These are phyloP conservation scores for Solanum hybrid DNA, from an alignment of 305 asterid species.

Conservation along the genomic window DNA sequence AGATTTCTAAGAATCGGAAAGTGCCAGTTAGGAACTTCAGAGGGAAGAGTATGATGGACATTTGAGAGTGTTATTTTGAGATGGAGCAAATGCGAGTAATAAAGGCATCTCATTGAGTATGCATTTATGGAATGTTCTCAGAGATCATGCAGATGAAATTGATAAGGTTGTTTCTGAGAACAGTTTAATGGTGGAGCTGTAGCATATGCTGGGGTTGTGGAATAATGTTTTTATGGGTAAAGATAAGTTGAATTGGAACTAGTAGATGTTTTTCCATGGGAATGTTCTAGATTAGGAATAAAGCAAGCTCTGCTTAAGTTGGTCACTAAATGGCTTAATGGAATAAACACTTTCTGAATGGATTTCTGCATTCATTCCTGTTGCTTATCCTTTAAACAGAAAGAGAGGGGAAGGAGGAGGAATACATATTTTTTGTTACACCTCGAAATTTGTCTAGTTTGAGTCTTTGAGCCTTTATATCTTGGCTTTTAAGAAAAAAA, in stretches of 20 bases:
- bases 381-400: neutral
- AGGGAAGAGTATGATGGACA: conserved; percentile 69
- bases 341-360: neutral
- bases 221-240: neutral
- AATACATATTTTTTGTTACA: neutral
- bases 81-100: conserved; percentile 51
- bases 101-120: conserved; percentile 44
- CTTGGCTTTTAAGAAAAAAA: neutral
- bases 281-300: neutral
- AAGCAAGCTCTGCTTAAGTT: neutral
- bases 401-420: neutral
- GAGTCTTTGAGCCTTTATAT: neutral
- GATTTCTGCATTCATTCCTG: neutral
- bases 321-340: neutral
- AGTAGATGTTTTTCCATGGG: neutral
- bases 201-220: neutral
- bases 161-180: conserved; percentile 35
- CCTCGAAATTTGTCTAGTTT: neutral
- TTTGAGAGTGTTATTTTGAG: conserved; percentile 49
- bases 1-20: conserved; percentile 74
- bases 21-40: conserved; percentile 80
- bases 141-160: conserved; percentile 46
- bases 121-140: conserved; percentile 52
- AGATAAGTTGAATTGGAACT: neutral
- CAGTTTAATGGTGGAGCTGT: neutral